Conservation (phyloP, 345 rosid species). For the Kandelia obovata region DNA sequence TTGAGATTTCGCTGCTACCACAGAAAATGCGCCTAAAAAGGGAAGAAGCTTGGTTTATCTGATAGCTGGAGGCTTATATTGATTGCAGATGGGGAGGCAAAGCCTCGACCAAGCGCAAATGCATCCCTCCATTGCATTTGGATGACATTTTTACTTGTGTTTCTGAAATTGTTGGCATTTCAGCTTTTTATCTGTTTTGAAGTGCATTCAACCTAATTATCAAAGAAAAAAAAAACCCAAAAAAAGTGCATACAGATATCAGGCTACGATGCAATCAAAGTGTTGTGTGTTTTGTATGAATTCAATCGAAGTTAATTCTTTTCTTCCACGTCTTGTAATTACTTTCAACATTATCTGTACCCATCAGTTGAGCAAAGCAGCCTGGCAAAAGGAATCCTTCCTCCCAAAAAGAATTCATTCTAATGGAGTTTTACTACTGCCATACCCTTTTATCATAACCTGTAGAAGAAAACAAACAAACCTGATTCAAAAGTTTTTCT, state of each 20-base stretch:
- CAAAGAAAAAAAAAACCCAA: no score
- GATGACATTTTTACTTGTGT: conserved; percentile 17
- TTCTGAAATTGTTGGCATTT: conserved; percentile 20
- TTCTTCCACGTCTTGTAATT: not conserved
- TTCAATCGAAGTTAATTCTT: not conserved
- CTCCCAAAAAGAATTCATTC: not conserved
- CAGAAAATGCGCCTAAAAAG: no score
- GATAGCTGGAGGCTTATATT: not conserved
- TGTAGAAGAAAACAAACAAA: no score
- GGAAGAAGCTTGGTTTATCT: no score
- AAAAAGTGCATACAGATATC: conserved; percentile 12
- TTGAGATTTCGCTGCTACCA: no score
- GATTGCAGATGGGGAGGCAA: conserved; percentile 15
- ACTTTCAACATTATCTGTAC: conserved; percentile 16
- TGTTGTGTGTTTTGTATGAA: conserved; percentile 33
- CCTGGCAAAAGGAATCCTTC: not conserved
- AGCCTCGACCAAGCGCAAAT: conserved; percentile 11
- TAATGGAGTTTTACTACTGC: not conserved
- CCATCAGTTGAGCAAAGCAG: not conserved
- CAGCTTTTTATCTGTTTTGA: conserved; percentile 27
- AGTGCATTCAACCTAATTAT: conserved; percentile 12
- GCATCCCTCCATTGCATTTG: conserved; percentile 15
- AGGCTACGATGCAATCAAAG: conserved; percentile 23
- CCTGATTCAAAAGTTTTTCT: no score
- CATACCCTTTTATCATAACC: no score